Percentiles rank a stretch among this genome's conserved stretches.
phyloP scores from a whole-genome alignment of 345 rosid genomes.

The Euphorbia lathyris region DNA sequence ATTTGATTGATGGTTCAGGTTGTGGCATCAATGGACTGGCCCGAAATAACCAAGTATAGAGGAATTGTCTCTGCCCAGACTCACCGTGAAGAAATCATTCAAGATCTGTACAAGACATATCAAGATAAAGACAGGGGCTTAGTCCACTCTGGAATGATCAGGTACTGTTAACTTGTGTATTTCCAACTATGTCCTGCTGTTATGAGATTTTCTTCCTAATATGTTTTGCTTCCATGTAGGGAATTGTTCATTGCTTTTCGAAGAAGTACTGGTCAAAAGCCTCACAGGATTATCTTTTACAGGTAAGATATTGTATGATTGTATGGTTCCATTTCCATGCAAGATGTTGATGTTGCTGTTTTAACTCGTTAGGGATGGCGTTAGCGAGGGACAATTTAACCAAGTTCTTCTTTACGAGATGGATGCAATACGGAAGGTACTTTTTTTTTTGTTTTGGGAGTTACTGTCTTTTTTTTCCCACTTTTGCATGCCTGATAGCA shows the following conservation, averaged over 20 bases:
- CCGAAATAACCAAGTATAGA: constrained; percentile 66
- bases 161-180: constrained; percentile 32
- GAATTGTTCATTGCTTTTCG: constrained; percentile 49
- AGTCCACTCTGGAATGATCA: constrained; percentile 55
- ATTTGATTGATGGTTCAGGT: constrained; percentile 40
- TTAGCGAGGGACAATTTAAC: constrained; percentile 71
- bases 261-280: constrained; percentile 38
- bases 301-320: constrained; percentile 35
- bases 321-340: not conserved
- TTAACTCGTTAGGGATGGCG: constrained; percentile 62
- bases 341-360: constrained; percentile 1
- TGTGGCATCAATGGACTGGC: constrained; percentile 95
- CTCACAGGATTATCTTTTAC: constrained; percentile 62
- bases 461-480: too few relatives aligned
- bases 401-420: constrained; percentile 66
- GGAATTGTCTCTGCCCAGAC: constrained; percentile 67
- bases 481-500: not conserved
- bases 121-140: constrained; percentile 32
- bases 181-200: not conserved
- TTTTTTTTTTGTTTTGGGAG: not conserved
- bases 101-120: constrained; percentile 45
- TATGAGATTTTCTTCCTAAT: not conserved
- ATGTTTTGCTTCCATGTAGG: constrained; percentile 30
- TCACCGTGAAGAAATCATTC: constrained; percentile 63
- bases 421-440: constrained; percentile 56